Base-by-base conservation (phyloP, 1,284 basidiomycete species). In the Ganoderma sp. region DNA sequence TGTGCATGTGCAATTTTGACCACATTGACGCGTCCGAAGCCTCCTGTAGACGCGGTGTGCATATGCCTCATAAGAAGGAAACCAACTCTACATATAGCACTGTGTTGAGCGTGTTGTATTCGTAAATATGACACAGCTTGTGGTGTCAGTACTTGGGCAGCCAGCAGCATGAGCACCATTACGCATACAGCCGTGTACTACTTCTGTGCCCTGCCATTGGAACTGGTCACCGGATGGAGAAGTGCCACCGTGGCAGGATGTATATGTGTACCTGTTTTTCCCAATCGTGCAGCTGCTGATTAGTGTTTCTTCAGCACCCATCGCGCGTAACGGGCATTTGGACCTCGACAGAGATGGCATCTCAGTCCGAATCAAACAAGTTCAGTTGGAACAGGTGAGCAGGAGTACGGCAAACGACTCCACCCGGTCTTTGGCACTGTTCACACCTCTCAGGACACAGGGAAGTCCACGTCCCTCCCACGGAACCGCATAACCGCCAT, bases 321-420 rank as follows among this genome's bases (percentile, higher is more conserved):
- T 98, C 62, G 95, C 97, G 0, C 87, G 82, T 15, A 84, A 87
- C 52, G 97, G 97, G 2, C 76, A 76, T 39, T 76, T 98, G 6
- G 76, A 79, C 0, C 81, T 94, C 54, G 80, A 79, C 19, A 84
- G 79, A 48, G 79, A 78, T 17, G 82, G 81, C 66, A 75, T 80
- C 42, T 77, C 75, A 8, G 91, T 99, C 19, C 84, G 94, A 14
- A 95, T 99, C 66, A 91, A 94, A 69, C 98, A 99, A 79, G 88
- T 99, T 37, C 98, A 99, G 77, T 85, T 99, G 0, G 97, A 99
- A 80, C 97, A 99, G 86, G 95, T 94, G 59, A 67, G 81, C 74
- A 22, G 17, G 54, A 67, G 81, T 74, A n/a, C 22, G 54, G 15
- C 56, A 19, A 48, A 57, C 58, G 57, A n/a, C 19, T 32, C 12